Evolutionary conservation across 441 rosid genomes (phyloP).

Genomic region (Adansonia rubrostipa): DNA sequence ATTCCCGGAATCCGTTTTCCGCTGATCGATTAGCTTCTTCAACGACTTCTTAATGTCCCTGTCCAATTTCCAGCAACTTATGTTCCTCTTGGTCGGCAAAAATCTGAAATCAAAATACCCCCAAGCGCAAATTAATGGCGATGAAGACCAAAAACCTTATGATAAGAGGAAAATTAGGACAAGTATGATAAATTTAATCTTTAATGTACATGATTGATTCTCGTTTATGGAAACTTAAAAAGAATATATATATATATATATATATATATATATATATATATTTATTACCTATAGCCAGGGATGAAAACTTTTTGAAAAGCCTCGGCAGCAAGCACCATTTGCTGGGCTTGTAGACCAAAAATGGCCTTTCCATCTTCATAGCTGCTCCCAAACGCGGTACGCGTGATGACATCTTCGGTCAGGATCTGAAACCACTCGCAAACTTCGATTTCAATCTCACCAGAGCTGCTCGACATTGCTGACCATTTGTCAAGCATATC

Average conservation of each 20-base stretch:
- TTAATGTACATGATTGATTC: neutral
- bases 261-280: too few species aligned
- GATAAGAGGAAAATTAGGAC: neutral
- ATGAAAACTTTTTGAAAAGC: conserved; percentile 79
- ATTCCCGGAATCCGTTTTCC: conserved; percentile 35
- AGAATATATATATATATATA: too few species aligned
- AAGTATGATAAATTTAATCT: neutral
- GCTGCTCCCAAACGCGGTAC: conserved; percentile 82
- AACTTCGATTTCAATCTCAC: conserved; percentile 73
- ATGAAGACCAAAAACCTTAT: too few species aligned
- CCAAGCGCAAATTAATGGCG: too few species aligned
- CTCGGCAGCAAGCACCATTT: conserved; percentile 76
- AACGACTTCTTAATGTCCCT: conserved; percentile 69
- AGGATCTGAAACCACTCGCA: conserved; percentile 75
- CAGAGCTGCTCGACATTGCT: conserved; percentile 35
- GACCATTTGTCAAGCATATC: conserved; percentile 78
- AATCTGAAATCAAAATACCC: conserved; percentile 10
- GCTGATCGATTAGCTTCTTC: conserved; percentile 55
- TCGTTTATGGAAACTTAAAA: neutral
- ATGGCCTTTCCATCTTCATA: conserved; percentile 81
- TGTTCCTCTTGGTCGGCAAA: conserved; percentile 73
- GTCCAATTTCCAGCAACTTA: conserved; percentile 82
- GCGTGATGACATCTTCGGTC: conserved; percentile 80
- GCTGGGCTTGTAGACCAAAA: conserved; percentile 74
- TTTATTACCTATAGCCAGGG: conserved; percentile 76